Base-by-base conservation (phyloP, 768 basidiomycete species). In the Trametes maxima region DNA sequence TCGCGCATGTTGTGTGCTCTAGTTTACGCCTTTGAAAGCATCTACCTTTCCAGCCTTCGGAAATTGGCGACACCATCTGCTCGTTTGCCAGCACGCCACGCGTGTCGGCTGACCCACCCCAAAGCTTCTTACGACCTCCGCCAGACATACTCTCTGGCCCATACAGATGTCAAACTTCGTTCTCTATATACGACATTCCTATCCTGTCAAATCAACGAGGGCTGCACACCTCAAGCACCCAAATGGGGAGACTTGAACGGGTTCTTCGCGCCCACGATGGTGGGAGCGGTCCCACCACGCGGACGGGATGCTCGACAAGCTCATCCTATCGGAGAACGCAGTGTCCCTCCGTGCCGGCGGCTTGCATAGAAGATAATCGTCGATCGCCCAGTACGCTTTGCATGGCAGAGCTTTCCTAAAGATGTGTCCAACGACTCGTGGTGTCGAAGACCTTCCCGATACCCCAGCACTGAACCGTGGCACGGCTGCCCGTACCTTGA, bases 281-380 rank as follows among this genome's bases (percentile, higher is more conserved):
- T 63, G 62, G 62, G 62, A 63, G 52, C 13, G 5, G 25, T 63
- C 57, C 46, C 62, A 63, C 57, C 51, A n/a, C 24, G 40, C n/a
- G 28, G 62, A 37, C 35, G 25, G 22, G 10, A 10, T n/a, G 7
- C 24, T 33, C 36, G 45, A 37, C 24, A 47, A 37, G 37, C 12
- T 50, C 40, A 28, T 33, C 57, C 28, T 36, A 35, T 58, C 57
- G 57, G 57, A 50, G 28, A 24, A 44, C 57, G 48, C 48, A 44
- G 48, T 21, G 48, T 22, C 25, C 48, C 48, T 58, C 51, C 17
- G 5, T 25, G 4, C 57, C 48, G 46, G 36, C 48, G 57, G 57
- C 46, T 50, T 28, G 57, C 56, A 42, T 35, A 48, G 57, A 35
- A 49, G 37, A 12, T n/a, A 8, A 16, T 21, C 22, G 57, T 50